These are phyloP conservation scores for Beauveria sp. DNA, from an alignment of 2,329 filamentous ascomycete species.

Conservation along the genomic window DNA sequence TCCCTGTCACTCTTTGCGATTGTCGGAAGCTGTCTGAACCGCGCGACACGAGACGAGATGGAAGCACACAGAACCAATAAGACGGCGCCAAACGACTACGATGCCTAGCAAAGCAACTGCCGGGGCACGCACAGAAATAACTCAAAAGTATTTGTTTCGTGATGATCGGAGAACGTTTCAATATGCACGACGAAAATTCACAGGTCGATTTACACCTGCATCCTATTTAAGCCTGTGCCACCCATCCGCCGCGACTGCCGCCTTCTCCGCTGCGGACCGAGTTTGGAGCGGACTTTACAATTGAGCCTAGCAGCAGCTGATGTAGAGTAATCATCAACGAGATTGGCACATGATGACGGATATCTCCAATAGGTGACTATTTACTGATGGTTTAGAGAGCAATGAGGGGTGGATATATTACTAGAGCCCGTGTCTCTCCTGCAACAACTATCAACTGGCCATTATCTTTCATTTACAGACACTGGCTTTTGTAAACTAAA, in stretches of 20 bases:
- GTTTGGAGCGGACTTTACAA: conserved; percentile 5
- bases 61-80: background rate
- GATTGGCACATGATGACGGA: background rate
- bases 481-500: background rate
- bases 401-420: background rate
- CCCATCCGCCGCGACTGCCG: background rate
- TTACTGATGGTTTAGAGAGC: no score
- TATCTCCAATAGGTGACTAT: background rate
- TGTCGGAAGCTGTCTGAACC: background rate
- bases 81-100: background rate
- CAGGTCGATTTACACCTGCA: background rate
- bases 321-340: background rate
- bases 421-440: background rate
- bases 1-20: background rate
- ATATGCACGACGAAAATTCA: background rate
- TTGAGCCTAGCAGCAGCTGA: background rate
- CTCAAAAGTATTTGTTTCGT: no score
- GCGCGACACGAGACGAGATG: background rate
- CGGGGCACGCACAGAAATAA: no score
- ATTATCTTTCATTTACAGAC: no score
- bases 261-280: conserved; percentile 4
- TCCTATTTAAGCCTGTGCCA: background rate
- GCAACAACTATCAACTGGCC: background rate
- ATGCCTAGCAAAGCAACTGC: background rate
- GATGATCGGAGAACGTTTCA: no score